These are phyloP conservation scores for Camelina hispida DNA, from an alignment of 345 rosid species.

Conservation along the genomic window DNA sequence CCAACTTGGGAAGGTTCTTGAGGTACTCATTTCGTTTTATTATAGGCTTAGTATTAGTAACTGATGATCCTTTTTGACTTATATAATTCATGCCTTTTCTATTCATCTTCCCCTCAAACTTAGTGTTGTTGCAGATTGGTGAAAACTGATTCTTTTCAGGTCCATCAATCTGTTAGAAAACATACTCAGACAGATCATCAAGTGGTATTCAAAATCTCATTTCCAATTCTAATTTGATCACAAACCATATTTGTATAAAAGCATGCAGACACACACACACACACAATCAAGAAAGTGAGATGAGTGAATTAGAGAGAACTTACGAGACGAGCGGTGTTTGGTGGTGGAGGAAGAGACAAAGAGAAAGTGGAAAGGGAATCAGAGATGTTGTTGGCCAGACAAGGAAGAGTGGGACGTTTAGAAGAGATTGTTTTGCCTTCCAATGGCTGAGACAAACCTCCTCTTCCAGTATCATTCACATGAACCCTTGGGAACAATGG, in stretches of 20 bases:
- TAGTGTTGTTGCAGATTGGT: slow-evolving; percentile 47
- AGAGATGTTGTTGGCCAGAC: slow-evolving; percentile 22
- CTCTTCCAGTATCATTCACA: slow-evolving; percentile 41
- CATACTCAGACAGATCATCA: not conserved
- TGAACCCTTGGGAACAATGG: slow-evolving; percentile 46
- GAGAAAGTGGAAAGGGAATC: slow-evolving; percentile 40
- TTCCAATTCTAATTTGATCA: not conserved
- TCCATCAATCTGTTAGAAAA: slow-evolving; percentile 51
- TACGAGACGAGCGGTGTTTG: slow-evolving; percentile 26
- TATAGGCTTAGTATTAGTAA: slow-evolving; percentile 45
- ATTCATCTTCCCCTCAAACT: slow-evolving; percentile 53
- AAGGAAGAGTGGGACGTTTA: slow-evolving; percentile 36
- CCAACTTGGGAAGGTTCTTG: slow-evolving; percentile 47
- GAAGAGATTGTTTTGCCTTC: slow-evolving; percentile 34
- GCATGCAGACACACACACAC: not conserved
- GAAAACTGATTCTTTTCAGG: slow-evolving; percentile 48
- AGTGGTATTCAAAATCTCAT: slow-evolving; percentile 1
- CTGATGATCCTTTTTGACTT: slow-evolving; percentile 42
- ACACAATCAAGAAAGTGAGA: slow-evolving; percentile 16
- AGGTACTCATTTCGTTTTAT: slow-evolving; percentile 45
- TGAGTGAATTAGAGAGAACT: slow-evolving; percentile 17
- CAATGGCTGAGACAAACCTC: slow-evolving; percentile 35
- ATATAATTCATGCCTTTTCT: slow-evolving; percentile 33
- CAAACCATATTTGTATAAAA: slow-evolving; percentile 4
- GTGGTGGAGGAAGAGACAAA: slow-evolving; percentile 33